These are phyloP conservation scores for Acacia melanoxylon DNA, from an alignment of 306 rosid species.

Conservation along the genomic window DNA sequence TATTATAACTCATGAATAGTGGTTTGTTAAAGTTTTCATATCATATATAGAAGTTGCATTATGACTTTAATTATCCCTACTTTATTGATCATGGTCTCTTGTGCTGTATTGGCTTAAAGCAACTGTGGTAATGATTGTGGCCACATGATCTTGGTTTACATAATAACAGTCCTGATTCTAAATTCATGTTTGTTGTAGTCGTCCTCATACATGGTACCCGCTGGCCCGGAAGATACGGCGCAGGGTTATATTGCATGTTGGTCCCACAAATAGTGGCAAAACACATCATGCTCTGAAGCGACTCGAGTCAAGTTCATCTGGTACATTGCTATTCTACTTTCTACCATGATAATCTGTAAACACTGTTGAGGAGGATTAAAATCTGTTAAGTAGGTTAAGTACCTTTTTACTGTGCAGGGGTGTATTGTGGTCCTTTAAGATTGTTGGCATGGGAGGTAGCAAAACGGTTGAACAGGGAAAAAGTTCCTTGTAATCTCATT, in stretches of 20 bases:
- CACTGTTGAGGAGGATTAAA: conserved; percentile 15
- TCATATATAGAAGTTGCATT: neutral
- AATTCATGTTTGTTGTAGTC: conserved; percentile 43
- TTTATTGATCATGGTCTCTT: neutral
- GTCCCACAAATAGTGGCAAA: conserved; percentile 97
- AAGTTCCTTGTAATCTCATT: conserved; percentile 81
- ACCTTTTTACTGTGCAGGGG: conserved; percentile 55
- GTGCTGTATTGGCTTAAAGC: conserved; percentile 11
- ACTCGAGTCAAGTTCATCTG: conserved; percentile 82
- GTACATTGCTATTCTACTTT: conserved; percentile 44
- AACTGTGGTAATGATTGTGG: conserved; percentile 8
- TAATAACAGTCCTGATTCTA: conserved; percentile 17
- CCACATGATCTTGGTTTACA: conserved; percentile 12
- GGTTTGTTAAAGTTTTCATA: neutral
- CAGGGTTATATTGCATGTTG: conserved; percentile 86
- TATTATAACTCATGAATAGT: neutral
- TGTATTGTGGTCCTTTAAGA: conserved; percentile 96
- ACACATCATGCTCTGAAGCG: conserved; percentile 83
- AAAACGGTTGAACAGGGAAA: conserved; percentile 86
- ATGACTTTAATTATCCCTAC: neutral
- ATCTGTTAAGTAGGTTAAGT: conserved; percentile 14
- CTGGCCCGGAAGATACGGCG: conserved; percentile 76
- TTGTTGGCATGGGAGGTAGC: conserved; percentile 98
- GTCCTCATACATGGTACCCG: conserved; percentile 97
- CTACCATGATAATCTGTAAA: conserved; percentile 13